Conservation (phyloP, 2,329 filamentous ascomycete species). For the Colletotrichum orchidophilum region DNA sequence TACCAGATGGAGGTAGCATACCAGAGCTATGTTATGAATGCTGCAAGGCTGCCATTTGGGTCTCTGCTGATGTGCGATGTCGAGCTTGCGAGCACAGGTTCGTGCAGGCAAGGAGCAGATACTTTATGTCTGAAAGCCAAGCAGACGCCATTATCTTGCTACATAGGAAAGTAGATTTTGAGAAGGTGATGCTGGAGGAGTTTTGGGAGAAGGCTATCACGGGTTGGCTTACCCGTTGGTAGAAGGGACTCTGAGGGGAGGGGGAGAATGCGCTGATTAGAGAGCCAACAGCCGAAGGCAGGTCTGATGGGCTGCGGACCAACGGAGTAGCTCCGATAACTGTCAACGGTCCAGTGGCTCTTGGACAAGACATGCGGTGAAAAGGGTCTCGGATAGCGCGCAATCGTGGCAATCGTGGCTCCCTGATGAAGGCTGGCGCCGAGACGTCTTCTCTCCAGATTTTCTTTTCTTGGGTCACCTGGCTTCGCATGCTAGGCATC, state of each 20-base stretch:
- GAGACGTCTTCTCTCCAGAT: neutral
- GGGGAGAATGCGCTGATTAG: neutral
- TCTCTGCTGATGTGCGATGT: neutral
- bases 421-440: neutral
- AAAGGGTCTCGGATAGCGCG: neutral
- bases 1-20: slow-evolving; percentile 43
- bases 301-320: neutral
- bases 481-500: neutral
- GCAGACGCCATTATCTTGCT: slow-evolving; percentile 5
- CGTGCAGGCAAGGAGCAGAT: slow-evolving; percentile 5
- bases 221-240: neutral
- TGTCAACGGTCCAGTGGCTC: neutral
- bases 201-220: neutral
- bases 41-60: neutral
- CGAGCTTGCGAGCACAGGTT: slow-evolving; percentile 12
- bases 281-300: neutral
- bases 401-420: neutral
- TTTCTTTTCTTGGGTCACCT: neutral
- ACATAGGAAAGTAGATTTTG: slow-evolving; percentile 16
- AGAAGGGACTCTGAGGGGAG: neutral
- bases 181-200: slow-evolving; percentile 10
- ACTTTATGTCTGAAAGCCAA: neutral
- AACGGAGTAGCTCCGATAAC: neutral
- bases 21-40: slow-evolving; percentile 37
- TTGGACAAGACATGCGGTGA: neutral